Evolutionary conservation across 1,284 basidiomycete genomes (phyloP).

Genomic region (Rhizoctonia solani): DNA sequence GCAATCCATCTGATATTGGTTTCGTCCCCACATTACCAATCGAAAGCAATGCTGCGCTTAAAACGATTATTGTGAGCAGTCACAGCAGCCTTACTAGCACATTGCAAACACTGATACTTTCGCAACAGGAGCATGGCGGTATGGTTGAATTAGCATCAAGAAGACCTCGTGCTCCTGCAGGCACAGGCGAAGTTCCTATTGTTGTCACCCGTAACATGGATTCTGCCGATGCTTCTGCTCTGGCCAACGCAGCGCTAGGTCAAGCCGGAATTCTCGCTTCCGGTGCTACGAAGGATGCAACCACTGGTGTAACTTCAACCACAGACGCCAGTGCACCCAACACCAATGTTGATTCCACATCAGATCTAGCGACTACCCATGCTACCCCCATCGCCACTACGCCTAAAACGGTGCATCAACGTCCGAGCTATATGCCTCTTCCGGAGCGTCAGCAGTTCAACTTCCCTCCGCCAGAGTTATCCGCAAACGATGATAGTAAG

Average conservation of each 20-base stretch:
- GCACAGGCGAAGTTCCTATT: conserved; percentile 10
- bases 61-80: conserved; percentile 20
- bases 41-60: conserved; percentile 27
- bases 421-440: conserved; percentile 26
- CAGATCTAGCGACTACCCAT: background rate
- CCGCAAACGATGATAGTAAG: conserved; percentile 17
- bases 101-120: background rate
- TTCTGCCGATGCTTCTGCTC: conserved; percentile 5
- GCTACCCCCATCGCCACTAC: background rate
- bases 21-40: conserved; percentile 17
- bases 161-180: conserved; percentile 1
- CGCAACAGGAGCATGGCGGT: conserved; percentile 24
- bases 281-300: background rate
- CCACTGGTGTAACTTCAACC: background rate
- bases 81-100: no score
- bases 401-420: background rate
- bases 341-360: background rate
- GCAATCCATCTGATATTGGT: background rate
- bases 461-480: conserved; percentile 15
- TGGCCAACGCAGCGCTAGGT: conserved; percentile 1
- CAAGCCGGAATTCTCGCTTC: background rate
- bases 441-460: conserved; percentile 24
- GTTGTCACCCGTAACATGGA: conserved; percentile 19
- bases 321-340: background rate
- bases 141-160: conserved; percentile 14